Percentiles rank a stretch among this genome's conserved stretches.
Evolutionary conservation across 495 filamentous ascomycete genomes (phyloP).

Genomic region (Pseudotulostoma volvatum): DNA sequence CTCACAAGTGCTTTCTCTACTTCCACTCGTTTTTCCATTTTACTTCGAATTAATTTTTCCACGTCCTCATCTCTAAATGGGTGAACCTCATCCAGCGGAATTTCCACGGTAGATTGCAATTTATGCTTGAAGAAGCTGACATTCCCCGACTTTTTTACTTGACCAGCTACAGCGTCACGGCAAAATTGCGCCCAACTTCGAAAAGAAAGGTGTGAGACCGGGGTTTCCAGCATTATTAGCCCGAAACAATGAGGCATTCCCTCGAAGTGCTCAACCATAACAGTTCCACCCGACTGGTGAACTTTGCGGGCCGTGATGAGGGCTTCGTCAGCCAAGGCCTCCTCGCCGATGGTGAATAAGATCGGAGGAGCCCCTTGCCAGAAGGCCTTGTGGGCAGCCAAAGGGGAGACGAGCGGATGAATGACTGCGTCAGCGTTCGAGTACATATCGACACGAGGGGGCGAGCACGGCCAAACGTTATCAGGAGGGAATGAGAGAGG

Average conservation of each 20-base stretch:
- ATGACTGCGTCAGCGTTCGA: constrained; percentile 40
- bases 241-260: constrained; percentile 84
- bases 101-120: constrained; percentile 31
- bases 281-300: constrained; percentile 40
- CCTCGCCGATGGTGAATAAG: constrained; percentile 60
- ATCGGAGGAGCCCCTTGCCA: constrained; percentile 61
- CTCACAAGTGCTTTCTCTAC: constrained; percentile 27
- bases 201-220: constrained; percentile 34
- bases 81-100: constrained; percentile 35
- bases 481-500: constrained; percentile 30
- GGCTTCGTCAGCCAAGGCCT: constrained; percentile 61
- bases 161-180: constrained; percentile 19
- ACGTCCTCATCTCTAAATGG: constrained; percentile 38
- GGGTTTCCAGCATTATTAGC: constrained; percentile 38
- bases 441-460: constrained; percentile 55
- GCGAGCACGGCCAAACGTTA: constrained; percentile 52
- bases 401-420: constrained; percentile 63
- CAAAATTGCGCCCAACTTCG: constrained; percentile 42
- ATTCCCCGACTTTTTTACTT: constrained; percentile 10
- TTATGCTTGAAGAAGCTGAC: constrained; percentile 37
- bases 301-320: constrained; percentile 43
- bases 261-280: constrained; percentile 62
- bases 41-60: constrained; percentile 27
- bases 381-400: constrained; percentile 34
- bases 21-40: constrained; percentile 28